Evolutionary conservation across 345 rosid species (phyloP).

Genomic region (Salix koriyanagi): DNA sequence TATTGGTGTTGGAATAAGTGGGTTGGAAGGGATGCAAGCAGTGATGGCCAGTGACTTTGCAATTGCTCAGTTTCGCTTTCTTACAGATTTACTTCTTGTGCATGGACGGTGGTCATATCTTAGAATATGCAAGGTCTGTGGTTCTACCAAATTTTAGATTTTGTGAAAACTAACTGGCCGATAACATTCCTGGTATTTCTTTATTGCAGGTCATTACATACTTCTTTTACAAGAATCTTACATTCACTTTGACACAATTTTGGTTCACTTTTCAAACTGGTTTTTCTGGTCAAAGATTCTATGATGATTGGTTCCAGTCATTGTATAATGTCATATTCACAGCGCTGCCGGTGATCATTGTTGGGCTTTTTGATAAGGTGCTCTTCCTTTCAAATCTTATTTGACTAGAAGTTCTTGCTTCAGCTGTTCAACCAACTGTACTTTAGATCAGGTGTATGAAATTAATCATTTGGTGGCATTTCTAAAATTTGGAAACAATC

Average conservation of each 20-base stretch:
- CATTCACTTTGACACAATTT: slow-evolving; percentile 96
- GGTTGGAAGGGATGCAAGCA: slow-evolving; percentile 99
- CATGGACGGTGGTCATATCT: slow-evolving; percentile 99
- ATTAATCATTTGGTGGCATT: background rate
- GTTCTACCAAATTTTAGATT: slow-evolving; percentile 1
- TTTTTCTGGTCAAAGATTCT: slow-evolving; percentile 98
- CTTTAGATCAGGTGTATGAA: background rate
- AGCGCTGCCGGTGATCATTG: slow-evolving; percentile 83
- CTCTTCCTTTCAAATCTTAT: slow-evolving; percentile 4
- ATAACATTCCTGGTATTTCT: slow-evolving; percentile 8
- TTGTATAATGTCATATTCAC: slow-evolving; percentile 86
- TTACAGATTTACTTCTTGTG: slow-evolving; percentile 91
- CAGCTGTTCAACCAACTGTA: background rate
- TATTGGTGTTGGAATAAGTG: slow-evolving; percentile 97
- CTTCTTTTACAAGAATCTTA: slow-evolving; percentile 98
- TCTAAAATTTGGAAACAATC: background rate
- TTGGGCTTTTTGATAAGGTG: slow-evolving; percentile 98
- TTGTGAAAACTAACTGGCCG: slow-evolving; percentile 17
- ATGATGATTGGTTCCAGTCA: slow-evolving; percentile 99
- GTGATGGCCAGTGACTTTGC: slow-evolving; percentile 99
- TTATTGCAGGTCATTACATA: slow-evolving; percentile 91
- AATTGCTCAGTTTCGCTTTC: slow-evolving; percentile 94
- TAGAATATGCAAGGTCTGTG: slow-evolving; percentile 91
- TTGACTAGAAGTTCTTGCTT: background rate
- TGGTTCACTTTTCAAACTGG: slow-evolving; percentile 99